A percentile compares a stretch with the other conserved stretches of the same genome.
These are phyloP conservation scores for Volvariella surrecta DNA, from an alignment of 1,284 basidiomycete species.

Conservation along the genomic window DNA sequence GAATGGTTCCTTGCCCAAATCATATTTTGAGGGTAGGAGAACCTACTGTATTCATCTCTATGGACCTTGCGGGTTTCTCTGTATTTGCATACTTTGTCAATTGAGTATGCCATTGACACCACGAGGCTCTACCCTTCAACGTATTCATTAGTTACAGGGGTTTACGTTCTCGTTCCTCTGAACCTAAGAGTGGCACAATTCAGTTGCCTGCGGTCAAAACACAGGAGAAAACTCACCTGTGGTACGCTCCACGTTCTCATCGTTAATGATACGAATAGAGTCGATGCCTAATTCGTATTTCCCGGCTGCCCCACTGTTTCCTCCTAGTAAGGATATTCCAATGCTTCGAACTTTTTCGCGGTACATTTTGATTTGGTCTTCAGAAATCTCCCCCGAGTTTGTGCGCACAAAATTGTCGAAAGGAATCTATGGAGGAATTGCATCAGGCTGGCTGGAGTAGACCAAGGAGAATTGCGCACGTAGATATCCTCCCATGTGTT, in stretches of 20 bases:
- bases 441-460: slow-evolving; percentile 4
- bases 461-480: slow-evolving; percentile 35
- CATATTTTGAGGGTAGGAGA: no score
- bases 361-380: slow-evolving; percentile 66
- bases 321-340: slow-evolving; percentile 78
- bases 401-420: slow-evolving; percentile 78
- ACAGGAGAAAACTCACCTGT: no score
- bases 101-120: no score
- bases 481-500: slow-evolving; percentile 82
- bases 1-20: no score
- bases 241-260: slow-evolving; percentile 23
- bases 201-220: no score
- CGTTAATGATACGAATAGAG: slow-evolving; percentile 47
- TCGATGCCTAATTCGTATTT: slow-evolving; percentile 73
- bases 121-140: no score
- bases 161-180: no score
- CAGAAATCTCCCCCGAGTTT: slow-evolving; percentile 70
- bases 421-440: slow-evolving; percentile 49
- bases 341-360: slow-evolving; percentile 70
- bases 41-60: no score
- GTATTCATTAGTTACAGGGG: no score
- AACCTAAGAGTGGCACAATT: no score
- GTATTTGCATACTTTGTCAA: no score
- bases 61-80: no score
- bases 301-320: slow-evolving; percentile 62